Percentiles rank a stretch among this genome's conserved stretches.
phyloP scores from a whole-genome alignment of 768 basidiomycete species.

The Mycena sanguinolenta region DNA sequence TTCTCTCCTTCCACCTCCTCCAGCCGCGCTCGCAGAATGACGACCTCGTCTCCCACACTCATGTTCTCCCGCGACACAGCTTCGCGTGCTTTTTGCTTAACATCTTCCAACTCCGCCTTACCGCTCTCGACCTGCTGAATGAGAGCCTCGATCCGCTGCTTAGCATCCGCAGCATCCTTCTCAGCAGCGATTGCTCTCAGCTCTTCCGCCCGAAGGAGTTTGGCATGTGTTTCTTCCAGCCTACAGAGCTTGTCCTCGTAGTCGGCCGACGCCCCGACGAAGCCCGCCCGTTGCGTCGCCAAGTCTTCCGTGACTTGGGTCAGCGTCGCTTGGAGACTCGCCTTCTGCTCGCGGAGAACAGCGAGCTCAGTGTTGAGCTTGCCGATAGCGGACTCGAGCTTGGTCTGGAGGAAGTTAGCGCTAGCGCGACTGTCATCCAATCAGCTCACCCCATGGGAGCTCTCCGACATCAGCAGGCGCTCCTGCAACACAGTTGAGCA shows the following conservation, averaged over 20 bases:
- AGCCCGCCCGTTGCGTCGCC: conserved; percentile 35
- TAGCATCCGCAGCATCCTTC: conserved; percentile 38
- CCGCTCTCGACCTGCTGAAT: conserved; percentile 32
- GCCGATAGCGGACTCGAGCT: conserved; percentile 49
- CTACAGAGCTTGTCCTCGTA: conserved; percentile 47
- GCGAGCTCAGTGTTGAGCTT: conserved; percentile 55
- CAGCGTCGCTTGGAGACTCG: conserved; percentile 41
- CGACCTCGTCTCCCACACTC: conserved; percentile 22
- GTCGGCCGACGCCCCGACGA: conserved; percentile 34
- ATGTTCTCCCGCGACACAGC: conserved; percentile 26
- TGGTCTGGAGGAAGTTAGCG: conserved; percentile 28
- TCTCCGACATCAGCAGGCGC: conserved; percentile 46
- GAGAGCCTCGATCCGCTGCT: conserved; percentile 34
- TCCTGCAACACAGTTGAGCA: conserved; percentile 33
- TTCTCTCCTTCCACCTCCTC: conserved; percentile 42
- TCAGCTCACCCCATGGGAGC: conserved; percentile 50
- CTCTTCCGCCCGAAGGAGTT: conserved; percentile 43
- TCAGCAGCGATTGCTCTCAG: conserved; percentile 46
- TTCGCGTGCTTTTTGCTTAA: conserved; percentile 29
- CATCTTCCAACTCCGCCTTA: conserved; percentile 25
- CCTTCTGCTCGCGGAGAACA: conserved; percentile 56
- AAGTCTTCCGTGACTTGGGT: conserved; percentile 47
- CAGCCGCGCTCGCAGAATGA: conserved; percentile 35
- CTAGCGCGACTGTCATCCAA: neutral
- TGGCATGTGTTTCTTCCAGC: conserved; percentile 36